These are phyloP conservation scores for Solanum pennellii DNA, from an alignment of 257 asterid genomes.

Conservation along the genomic window DNA sequence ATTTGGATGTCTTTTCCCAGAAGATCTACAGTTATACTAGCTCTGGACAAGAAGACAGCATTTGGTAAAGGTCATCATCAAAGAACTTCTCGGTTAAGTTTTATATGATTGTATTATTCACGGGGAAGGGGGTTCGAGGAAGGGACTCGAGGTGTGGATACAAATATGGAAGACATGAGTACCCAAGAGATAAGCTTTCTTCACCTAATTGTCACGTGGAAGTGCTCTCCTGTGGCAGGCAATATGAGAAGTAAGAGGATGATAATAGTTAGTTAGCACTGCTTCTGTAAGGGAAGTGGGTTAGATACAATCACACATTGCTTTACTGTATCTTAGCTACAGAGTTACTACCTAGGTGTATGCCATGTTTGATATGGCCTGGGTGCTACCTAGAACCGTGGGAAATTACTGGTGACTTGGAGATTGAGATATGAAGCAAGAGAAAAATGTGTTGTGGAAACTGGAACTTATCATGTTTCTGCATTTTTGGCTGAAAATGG, in stretches of 20 bases:
- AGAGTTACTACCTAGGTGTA: background rate
- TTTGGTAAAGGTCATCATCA: background rate
- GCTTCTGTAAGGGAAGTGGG: background rate
- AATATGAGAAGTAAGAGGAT: background rate
- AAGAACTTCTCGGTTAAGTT: background rate
- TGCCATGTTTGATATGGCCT: background rate
- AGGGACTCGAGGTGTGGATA: background rate
- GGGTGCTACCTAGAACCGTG: background rate
- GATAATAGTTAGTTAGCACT: background rate
- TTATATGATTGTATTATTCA: background rate
- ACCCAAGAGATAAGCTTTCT: background rate
- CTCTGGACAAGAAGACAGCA: background rate
- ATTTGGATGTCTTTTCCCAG: background rate
- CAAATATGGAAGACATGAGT: background rate
- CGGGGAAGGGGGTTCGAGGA: background rate
- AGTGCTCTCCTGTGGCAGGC: background rate
- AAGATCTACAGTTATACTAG: background rate
- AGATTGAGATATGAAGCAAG: background rate
- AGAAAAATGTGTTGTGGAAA: background rate
- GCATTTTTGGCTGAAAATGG: background rate
- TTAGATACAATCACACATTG: background rate
- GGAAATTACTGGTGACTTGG: background rate
- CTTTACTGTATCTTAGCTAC: background rate
- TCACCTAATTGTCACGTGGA: background rate
- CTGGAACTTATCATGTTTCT: background rate